phyloP scores from a whole-genome alignment of 805 yeast species.

The Metschnikowia noctiluminum region DNA sequence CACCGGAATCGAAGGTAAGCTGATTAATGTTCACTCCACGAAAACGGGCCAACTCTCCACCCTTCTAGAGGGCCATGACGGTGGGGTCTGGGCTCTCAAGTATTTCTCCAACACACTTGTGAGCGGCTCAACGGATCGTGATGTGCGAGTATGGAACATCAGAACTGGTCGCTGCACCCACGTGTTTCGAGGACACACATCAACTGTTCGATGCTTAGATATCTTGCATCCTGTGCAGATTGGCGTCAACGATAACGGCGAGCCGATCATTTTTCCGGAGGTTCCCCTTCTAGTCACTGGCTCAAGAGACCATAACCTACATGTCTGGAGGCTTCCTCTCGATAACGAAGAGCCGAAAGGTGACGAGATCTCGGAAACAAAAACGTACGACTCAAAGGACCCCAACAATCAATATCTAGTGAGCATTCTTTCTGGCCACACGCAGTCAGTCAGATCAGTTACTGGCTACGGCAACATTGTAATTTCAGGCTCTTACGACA shows the following conservation, averaged over 20 bases:
- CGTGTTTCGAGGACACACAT: conserved; percentile 85
- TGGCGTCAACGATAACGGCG: conserved; percentile 59
- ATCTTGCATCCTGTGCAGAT: conserved; percentile 65
- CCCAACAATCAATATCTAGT: conserved; percentile 20
- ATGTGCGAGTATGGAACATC: conserved; percentile 92
- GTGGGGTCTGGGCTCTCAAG: conserved; percentile 98
- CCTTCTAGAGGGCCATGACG: conserved; percentile 82
- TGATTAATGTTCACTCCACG: conserved; percentile 78
- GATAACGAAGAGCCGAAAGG: conserved; percentile 35
- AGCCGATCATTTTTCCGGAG: conserved; percentile 53
- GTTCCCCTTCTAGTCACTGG: conserved; percentile 61
- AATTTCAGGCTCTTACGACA: conserved; percentile 88
- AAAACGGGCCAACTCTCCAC: conserved; percentile 61
- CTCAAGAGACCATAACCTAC: conserved; percentile 43
- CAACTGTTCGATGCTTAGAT: conserved; percentile 90
- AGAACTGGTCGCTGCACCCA: conserved; percentile 84
- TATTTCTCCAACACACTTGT: conserved; percentile 80
- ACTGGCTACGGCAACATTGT: conserved; percentile 81
- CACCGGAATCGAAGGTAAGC: conserved; percentile 87
- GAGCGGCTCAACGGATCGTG: conserved; percentile 91
- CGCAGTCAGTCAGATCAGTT: conserved; percentile 80
- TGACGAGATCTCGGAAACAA: conserved; percentile 33
- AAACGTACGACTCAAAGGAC: conserved; percentile 36
- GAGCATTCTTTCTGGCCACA: conserved; percentile 46
- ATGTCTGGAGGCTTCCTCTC: conserved; percentile 56